Conservation (phyloP, 768 basidiomycete genomes). For the Rhizopogon roseolus region DNA sequence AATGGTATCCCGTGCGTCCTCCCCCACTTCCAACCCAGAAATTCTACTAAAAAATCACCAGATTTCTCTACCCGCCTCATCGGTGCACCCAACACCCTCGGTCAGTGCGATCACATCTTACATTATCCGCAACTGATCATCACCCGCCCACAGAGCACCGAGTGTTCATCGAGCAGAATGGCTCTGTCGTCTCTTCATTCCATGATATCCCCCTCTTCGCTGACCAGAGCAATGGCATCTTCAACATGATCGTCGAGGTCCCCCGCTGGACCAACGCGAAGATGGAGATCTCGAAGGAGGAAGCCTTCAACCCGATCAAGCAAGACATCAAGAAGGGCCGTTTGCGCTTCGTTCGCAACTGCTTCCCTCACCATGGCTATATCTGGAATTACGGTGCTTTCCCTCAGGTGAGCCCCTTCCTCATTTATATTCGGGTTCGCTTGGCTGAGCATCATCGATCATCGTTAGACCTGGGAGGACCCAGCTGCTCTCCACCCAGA, state of each 20-base stretch:
- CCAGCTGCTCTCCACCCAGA: constrained; percentile 82
- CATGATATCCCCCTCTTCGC: constrained; percentile 99
- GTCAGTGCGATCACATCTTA: constrained; percentile 38
- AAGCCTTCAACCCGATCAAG: constrained; percentile 99
- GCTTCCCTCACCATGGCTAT: constrained; percentile 99
- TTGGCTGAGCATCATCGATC: neutral
- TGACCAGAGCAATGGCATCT: constrained; percentile 88
- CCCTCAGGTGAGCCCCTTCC: constrained; percentile 67
- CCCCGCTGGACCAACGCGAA: constrained; percentile 99
- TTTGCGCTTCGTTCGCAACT: constrained; percentile 96
- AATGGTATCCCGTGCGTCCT: constrained; percentile 34
- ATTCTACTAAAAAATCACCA: constrained; percentile 23
- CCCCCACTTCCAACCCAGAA: constrained; percentile 3
- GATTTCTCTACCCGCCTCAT: constrained; percentile 75
- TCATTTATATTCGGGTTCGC: neutral
- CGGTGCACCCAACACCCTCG: constrained; percentile 90
- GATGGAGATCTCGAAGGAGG: constrained; percentile 99
- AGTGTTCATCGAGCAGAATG: constrained; percentile 89
- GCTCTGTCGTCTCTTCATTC: constrained; percentile 78
- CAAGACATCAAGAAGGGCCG: constrained; percentile 98
- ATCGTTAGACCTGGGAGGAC: constrained; percentile 92
- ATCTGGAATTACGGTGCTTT: constrained; percentile 99
- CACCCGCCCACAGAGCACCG: constrained; percentile 71
- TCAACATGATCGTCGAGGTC: constrained; percentile 99
- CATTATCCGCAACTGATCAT: constrained; percentile 18